These are phyloP conservation scores for Allomyces macrogynus DNA, from an alignment of 192 early-diverging fungal genomes.

Conservation along the genomic window DNA sequence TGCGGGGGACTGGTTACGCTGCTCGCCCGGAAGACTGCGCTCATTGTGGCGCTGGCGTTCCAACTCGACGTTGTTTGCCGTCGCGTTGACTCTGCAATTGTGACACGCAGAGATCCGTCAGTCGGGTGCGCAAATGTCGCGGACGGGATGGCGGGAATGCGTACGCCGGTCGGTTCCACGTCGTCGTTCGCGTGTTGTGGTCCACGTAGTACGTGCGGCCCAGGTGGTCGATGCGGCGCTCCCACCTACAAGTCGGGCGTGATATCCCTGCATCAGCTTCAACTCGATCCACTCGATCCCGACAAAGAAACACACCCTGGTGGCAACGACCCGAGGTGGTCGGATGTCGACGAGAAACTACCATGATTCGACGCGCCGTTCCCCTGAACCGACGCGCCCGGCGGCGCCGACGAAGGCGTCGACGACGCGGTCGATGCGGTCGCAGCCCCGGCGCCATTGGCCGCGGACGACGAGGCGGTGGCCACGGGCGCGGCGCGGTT, in stretches of 20 bases:
- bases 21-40: too few relatives aligned
- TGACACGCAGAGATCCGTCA: too few relatives aligned
- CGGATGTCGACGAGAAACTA: conserved; percentile 6
- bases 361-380: neutral
- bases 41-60: too few relatives aligned
- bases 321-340: conserved; percentile 31
- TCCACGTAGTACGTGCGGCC: conserved; percentile 95
- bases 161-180: conserved; percentile 54
- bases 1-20: conserved; percentile 1
- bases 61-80: neutral
- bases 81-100: too few relatives aligned
- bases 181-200: conserved; percentile 88
- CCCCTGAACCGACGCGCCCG: too few relatives aligned
- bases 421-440: too few relatives aligned
- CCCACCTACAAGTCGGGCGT: conserved; percentile 47
- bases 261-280: too few relatives aligned
- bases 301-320: conserved; percentile 7
- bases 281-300: too few relatives aligned
- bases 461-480: conserved; percentile 1
- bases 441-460: too few relatives aligned
- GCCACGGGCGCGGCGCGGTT: conserved; percentile 12
- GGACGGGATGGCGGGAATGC: too few relatives aligned
- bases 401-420: too few relatives aligned
- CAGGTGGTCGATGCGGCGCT: conserved; percentile 79
- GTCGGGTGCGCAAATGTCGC: too few relatives aligned